phyloP scores from a whole-genome alignment of 2,329 filamentous ascomycete genomes.

The Fusarium acutatum region DNA sequence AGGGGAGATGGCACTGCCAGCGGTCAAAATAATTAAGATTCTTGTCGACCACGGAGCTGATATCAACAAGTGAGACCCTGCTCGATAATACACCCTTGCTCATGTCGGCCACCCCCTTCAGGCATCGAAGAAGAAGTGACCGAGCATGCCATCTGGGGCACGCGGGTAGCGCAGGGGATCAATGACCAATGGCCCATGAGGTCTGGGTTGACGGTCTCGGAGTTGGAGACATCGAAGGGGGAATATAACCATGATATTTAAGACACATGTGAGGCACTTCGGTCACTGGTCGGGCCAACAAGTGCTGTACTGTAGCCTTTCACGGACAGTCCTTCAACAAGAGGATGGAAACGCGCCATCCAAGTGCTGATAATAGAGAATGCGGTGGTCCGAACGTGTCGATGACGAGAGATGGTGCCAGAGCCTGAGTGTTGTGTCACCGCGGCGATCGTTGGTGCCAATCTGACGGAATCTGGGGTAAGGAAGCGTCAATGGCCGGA shows the following conservation, averaged over 20 bases:
- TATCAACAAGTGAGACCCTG: no score
- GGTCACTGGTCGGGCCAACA: neutral
- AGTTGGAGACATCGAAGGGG: neutral
- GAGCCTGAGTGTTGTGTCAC: neutral
- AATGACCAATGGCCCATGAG: neutral
- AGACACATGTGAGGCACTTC: neutral
- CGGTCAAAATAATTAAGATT: no score
- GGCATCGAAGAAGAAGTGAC: neutral
- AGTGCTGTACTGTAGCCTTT: neutral
- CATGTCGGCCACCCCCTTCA: neutral
- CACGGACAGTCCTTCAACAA: neutral
- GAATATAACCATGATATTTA: neutral
- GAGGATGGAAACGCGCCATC: neutral
- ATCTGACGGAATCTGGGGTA: neutral
- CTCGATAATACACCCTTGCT: no score
- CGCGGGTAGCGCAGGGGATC: rapidly evolving
- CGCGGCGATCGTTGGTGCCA: neutral
- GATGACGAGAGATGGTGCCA: neutral
- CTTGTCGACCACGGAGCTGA: no score
- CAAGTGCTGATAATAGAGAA: neutral
- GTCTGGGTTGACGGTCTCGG: neutral
- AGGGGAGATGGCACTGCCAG: no score
- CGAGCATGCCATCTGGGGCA: neutral
- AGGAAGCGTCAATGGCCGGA: neutral
- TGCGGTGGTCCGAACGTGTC: neutral